A percentile compares a stretch with the other conserved stretches of the same genome.
Conservation (phyloP, 2,329 filamentous ascomycete genomes). For the Furcasterigmium furcatum region DNA sequence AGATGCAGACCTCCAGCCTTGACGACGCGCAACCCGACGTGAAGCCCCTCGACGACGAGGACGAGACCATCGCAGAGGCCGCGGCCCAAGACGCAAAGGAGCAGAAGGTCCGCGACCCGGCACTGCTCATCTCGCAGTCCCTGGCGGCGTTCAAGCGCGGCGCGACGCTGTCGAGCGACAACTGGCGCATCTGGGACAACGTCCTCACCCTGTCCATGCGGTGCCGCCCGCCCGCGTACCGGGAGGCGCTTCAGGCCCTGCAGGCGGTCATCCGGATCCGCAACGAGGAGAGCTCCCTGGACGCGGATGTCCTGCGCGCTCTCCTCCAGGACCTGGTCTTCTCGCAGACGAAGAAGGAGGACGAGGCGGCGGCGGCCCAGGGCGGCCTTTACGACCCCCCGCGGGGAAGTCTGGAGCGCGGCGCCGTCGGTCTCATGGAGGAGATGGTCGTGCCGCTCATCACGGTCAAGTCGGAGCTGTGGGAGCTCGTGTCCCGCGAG, state of each 20-base stretch:
- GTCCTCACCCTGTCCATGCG: conserved; percentile 83
- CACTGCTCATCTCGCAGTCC: conserved; percentile 67
- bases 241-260: conserved; percentile 73
- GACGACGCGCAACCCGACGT: conserved; percentile 17
- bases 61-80: conserved; percentile 7
- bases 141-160: conserved; percentile 85
- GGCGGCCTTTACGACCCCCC: conserved; percentile 34
- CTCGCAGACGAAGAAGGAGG: conserved; percentile 28
- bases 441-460: conserved; percentile 76
- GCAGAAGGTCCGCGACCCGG: conserved; percentile 40
- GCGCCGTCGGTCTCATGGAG: conserved; percentile 72
- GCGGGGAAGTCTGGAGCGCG: conserved; percentile 57
- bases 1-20: conserved; percentile 11
- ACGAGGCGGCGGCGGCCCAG: conserved; percentile 18
- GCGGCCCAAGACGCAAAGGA: conserved; percentile 8
- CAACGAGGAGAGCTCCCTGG: conserved; percentile 74
- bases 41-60: conserved; percentile 12
- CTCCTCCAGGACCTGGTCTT: conserved; percentile 70
- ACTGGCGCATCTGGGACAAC: conserved; percentile 96
- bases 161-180: conserved; percentile 76
- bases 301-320: conserved; percentile 67
- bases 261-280: conserved; percentile 74
- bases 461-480: conserved; percentile 73
- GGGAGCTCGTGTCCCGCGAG: conserved; percentile 69
- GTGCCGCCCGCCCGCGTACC: conserved; percentile 69